phyloP scores from a whole-genome alignment of 1,139 yeast genomes.

The Lodderomyces elongisporus region DNA sequence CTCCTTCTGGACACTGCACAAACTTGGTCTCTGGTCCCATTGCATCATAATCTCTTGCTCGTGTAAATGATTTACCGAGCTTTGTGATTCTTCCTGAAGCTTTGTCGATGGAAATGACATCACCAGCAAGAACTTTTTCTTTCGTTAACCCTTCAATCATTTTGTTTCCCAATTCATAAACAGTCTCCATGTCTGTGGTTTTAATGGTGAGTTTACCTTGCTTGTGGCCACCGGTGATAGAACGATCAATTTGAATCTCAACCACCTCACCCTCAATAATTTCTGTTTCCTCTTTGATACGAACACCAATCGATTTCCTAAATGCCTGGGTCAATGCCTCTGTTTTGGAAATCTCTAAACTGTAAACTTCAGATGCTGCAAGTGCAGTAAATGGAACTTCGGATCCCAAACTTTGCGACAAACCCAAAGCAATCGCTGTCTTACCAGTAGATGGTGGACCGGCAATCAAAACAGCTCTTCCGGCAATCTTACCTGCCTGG shows the following conservation, averaged over 20 bases:
- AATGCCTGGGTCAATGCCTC: constrained; percentile 95
- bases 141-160: constrained; percentile 95
- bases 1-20: constrained; percentile 98
- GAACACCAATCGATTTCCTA: constrained; percentile 91
- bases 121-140: constrained; percentile 97
- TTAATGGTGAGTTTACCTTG: constrained; percentile 97
- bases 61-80: constrained; percentile 89
- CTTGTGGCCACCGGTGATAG: constrained; percentile 95
- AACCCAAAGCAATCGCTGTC: constrained; percentile 97
- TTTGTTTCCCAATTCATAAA: constrained; percentile 92
- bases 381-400: constrained; percentile 96
- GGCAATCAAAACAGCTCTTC: constrained; percentile 90
- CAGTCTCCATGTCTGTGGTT: constrained; percentile 98
- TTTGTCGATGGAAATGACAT: constrained; percentile 92
- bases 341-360: constrained; percentile 87
- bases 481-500: constrained; percentile 91
- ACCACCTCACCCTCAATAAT: constrained; percentile 98
- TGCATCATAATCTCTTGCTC: constrained; percentile 98
- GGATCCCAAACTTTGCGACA: constrained; percentile 79
- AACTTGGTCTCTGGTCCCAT: constrained; percentile 99
- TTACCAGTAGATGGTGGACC: constrained; percentile 99
- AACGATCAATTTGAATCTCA: constrained; percentile 94
- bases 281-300: constrained; percentile 95
- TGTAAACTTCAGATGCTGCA: constrained; percentile 90
- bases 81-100: constrained; percentile 92